Evolutionary conservation across 164 flowering plant species (phyloP), one percentile per base, ranked within the genome.

Genomic region (Tinospora cordifolia): DNA sequence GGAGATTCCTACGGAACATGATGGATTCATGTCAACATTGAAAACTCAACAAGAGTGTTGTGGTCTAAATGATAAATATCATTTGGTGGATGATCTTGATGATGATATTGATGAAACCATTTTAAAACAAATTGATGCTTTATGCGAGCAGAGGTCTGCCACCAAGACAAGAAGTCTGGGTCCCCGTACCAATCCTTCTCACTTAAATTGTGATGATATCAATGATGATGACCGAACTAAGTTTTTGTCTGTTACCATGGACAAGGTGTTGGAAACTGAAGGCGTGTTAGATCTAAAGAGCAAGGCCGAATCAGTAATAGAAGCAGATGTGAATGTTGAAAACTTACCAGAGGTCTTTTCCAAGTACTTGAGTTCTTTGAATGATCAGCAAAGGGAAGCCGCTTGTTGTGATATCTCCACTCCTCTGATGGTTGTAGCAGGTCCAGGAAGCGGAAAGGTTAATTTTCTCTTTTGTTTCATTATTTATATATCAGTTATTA

Each of bases 361-460:
- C 22, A 81, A 83, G 59, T 93, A 87, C 74, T 74, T 91, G 76
- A 74, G 82, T 58, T 81, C 91, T 58, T 76, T 93, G 62, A 93
- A 91, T 79, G 93, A 87, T 47, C 86, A 76, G 65, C 98, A 93
- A 73, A 80, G 72, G 75, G 96, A 91, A 74, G 98, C 98, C 26
- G 97, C 97, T 65, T 90, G 89, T 74, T 75, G 83, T 83, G 90
- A 91, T 75, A 79, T 86, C 65, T 85, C 91, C 49, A 74, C 74
- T 60, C 98, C 98, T 51, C 77, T 91, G 65, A 83, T 93, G 89
- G 89, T 93, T 79, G 81, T 90, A 75, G 98, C 98, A 79, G 98
- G 98, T 73, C 98, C 98, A 24, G 98, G 98, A 82, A 93, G 98
- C 77, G 98, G 98, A 70, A 93, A 93, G 97, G 98, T 41, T 51